These are phyloP conservation scores for Stemphylium lycopersici DNA, from an alignment of 2,329 filamentous ascomycete genomes.

Conservation along the genomic window DNA sequence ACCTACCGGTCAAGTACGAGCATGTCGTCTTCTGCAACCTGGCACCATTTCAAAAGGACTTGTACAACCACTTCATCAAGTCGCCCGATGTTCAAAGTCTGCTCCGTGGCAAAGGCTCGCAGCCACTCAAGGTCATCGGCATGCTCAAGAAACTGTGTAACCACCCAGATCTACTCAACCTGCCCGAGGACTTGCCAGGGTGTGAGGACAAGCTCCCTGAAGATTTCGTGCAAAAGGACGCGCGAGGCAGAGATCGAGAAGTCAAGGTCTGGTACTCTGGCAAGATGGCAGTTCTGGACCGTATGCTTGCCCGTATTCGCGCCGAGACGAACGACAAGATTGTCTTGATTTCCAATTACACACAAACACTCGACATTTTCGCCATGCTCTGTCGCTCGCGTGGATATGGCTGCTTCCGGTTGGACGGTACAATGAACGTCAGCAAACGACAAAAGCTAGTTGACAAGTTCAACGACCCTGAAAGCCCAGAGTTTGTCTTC, in stretches of 20 bases:
- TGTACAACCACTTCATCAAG: constrained; percentile 97
- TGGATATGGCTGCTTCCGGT: constrained; percentile 81
- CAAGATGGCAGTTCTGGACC: constrained; percentile 97
- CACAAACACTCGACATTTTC: constrained; percentile 92
- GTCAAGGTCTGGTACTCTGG: constrained; percentile 96
- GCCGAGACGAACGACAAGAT: constrained; percentile 99
- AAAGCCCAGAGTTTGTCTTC: constrained; percentile 90
- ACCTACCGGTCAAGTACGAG: constrained; percentile 97
- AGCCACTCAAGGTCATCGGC: constrained; percentile 94
- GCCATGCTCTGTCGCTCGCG: constrained; percentile 86
- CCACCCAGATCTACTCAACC: constrained; percentile 88
- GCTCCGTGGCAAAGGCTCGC: constrained; percentile 89
- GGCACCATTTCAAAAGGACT: constrained; percentile 85
- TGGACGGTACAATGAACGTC: constrained; percentile 97
- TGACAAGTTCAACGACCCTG: constrained; percentile 95
- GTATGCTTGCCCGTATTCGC: constrained; percentile 94
- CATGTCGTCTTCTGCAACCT: constrained; percentile 98
- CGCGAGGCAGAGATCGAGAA: constrained; percentile 86
- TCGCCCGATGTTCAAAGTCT: constrained; percentile 94
- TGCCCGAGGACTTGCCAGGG: constrained; percentile 83
- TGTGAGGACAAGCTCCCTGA: constrained; percentile 81
- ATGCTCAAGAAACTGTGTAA: constrained; percentile 99
- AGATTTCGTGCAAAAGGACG: constrained; percentile 87
- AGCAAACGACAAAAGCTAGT: constrained; percentile 97
- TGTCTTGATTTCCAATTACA: constrained; percentile 98